Conservation (phyloP, 352 stramenopile species). For the Globisporangium mamillatum region DNA sequence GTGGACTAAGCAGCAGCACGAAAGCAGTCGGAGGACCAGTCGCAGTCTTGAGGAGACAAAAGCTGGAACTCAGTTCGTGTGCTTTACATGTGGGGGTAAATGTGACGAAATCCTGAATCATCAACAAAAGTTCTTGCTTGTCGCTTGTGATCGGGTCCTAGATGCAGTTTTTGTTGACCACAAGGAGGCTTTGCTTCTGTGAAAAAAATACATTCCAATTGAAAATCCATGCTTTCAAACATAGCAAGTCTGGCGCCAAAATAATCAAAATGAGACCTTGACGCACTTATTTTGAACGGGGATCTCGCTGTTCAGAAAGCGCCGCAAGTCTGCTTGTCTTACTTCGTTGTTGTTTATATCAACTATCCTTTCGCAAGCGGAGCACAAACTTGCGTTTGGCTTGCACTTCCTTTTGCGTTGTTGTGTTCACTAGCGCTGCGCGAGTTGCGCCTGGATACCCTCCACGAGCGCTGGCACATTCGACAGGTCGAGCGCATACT, state of each 20-base stretch:
- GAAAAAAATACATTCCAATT: neutral
- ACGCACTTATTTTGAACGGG: neutral
- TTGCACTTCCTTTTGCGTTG: neutral
- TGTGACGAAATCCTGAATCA: neutral
- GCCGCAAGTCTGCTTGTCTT: neutral
- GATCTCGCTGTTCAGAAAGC: neutral
- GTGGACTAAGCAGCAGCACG: neutral
- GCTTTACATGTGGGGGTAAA: neutral
- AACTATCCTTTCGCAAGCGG: neutral
- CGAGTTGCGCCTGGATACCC: constrained; percentile 48
- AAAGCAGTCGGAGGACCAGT: neutral
- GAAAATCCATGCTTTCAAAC: neutral
- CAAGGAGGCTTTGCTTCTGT: neutral
- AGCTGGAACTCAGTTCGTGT: neutral
- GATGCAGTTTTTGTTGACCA: neutral
- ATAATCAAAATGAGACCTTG: constrained; percentile 5
- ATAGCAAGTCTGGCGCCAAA: neutral
- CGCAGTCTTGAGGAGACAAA: neutral
- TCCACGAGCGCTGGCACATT: constrained; percentile 63
- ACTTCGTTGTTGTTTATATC: neutral
- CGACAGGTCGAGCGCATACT: constrained; percentile 45
- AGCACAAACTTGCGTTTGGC: neutral
- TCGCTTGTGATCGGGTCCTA: neutral
- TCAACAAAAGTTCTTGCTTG: neutral
- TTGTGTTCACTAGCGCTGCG: constrained; percentile 22